These are phyloP conservation scores for Nidularia sp. DNA, from an alignment of 768 basidiomycete species.

Conservation along the genomic window DNA sequence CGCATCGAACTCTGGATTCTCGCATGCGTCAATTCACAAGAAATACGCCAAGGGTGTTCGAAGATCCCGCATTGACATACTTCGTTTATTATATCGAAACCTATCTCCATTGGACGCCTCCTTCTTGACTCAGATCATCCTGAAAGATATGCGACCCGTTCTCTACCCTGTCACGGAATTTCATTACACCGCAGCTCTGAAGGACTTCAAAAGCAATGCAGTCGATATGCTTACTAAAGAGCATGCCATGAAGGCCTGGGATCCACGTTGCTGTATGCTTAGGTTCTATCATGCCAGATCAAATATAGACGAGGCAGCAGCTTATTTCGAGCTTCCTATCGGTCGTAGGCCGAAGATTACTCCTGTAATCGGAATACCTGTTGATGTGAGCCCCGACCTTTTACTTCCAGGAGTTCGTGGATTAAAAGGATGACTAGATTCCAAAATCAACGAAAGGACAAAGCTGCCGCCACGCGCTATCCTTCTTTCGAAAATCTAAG, in stretches of 20 bases:
- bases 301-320: constrained; percentile 53
- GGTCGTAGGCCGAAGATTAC: constrained; percentile 17
- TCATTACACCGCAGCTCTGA: constrained; percentile 47
- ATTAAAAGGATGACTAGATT: constrained; percentile 37
- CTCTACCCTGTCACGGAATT: constrained; percentile 60
- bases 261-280: constrained; percentile 50
- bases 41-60: constrained; percentile 17
- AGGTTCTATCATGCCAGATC: constrained; percentile 51
- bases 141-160: constrained; percentile 81
- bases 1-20: constrained; percentile 62
- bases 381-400: constrained; percentile 42
- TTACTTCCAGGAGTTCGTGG: neutral
- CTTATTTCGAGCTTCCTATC: constrained; percentile 30
- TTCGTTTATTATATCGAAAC: constrained; percentile 55
- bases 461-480: constrained; percentile 51
- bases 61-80: constrained; percentile 28
- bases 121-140: constrained; percentile 80
- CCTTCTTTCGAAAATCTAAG: constrained; percentile 33
- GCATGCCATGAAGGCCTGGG: constrained; percentile 73
- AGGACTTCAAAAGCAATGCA: constrained; percentile 52
- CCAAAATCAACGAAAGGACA: constrained; percentile 82
- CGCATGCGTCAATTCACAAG: constrained; percentile 40
- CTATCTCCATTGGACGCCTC: constrained; percentile 62
- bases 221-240: constrained; percentile 52
- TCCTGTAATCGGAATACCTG: constrained; percentile 54